These are phyloP conservation scores for Tuber magnatum DNA, from an alignment of 495 filamentous ascomycete species.

Conservation along the genomic window DNA sequence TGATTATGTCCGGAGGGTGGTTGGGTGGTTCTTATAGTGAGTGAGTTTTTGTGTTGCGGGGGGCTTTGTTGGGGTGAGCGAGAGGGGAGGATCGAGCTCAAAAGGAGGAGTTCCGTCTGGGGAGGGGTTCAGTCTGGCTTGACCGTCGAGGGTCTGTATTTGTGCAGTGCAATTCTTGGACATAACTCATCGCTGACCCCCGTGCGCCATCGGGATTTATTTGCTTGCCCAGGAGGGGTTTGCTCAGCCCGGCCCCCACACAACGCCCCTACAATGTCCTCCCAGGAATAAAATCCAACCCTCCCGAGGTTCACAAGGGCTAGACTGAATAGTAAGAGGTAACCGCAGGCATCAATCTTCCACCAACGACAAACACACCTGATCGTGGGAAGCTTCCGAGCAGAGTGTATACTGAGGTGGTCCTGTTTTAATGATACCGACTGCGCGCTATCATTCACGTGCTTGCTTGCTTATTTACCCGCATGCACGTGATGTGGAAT, in stretches of 20 bases:
- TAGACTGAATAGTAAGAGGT: background rate
- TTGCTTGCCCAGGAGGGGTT: background rate
- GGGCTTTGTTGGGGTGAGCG: background rate
- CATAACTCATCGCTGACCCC: background rate
- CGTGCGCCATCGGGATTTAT: background rate
- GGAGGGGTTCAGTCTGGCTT: background rate
- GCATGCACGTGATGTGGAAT: background rate
- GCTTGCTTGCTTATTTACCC: background rate
- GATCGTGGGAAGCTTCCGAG: background rate
- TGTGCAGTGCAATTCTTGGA: background rate
- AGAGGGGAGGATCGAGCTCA: no score
- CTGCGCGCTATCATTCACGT: background rate
- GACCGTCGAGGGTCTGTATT: background rate
- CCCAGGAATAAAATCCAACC: background rate
- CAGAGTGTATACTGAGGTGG: constrained; percentile 20
- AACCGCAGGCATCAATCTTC: constrained; percentile 4
- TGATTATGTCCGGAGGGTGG: no score
- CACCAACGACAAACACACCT: constrained; percentile 20
- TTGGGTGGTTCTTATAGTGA: no score
- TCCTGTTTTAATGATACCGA: background rate
- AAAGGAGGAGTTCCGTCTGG: background rate
- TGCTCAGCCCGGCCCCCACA: background rate
- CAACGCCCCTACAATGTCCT: constrained; percentile 3
- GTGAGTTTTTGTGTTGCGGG: no score
- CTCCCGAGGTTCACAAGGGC: background rate